Conservation (phyloP, 257 asterid species). For the Nicotiana knightiana region DNA sequence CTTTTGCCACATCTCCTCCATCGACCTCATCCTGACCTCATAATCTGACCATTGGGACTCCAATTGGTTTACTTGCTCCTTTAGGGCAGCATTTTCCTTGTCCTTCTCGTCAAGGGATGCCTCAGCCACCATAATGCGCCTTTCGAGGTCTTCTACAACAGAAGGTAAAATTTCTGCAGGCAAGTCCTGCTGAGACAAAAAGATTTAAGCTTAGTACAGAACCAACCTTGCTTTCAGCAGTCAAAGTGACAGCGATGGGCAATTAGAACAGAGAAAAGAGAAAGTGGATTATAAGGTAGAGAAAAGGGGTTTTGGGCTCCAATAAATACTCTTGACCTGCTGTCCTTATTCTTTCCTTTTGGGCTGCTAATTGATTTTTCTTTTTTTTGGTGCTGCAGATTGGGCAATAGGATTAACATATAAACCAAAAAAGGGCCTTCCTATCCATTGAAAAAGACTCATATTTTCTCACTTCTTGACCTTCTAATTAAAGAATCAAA, state of each 20-base stretch:
- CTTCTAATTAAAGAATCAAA: neutral
- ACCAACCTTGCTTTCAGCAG: neutral
- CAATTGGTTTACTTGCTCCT: conserved; percentile 42
- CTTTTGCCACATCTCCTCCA: conserved; percentile 61
- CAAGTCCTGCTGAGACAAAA: conserved; percentile 44
- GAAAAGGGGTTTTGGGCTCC: neutral
- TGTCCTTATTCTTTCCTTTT: neutral
- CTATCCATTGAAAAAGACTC: neutral
- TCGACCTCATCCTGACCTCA: conserved; percentile 53
- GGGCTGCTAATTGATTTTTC: neutral
- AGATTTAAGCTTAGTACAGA: conserved; percentile 13
- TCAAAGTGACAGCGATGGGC: neutral
- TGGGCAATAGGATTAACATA: neutral
- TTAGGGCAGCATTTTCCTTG: conserved; percentile 47
- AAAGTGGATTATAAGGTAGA: neutral
- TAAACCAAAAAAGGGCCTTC: neutral
- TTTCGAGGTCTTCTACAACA: conserved; percentile 54
- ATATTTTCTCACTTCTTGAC: neutral
- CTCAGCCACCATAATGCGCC: conserved; percentile 38
- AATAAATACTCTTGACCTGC: neutral
- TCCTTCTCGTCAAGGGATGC: conserved; percentile 39
- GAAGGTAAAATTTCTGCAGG: conserved; percentile 42
- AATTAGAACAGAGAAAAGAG: neutral
- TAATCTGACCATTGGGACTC: conserved; percentile 49
- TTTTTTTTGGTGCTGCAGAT: neutral